phyloP scores from a whole-genome alignment of 768 basidiomycete species.

The Astraeus odoratus region DNA sequence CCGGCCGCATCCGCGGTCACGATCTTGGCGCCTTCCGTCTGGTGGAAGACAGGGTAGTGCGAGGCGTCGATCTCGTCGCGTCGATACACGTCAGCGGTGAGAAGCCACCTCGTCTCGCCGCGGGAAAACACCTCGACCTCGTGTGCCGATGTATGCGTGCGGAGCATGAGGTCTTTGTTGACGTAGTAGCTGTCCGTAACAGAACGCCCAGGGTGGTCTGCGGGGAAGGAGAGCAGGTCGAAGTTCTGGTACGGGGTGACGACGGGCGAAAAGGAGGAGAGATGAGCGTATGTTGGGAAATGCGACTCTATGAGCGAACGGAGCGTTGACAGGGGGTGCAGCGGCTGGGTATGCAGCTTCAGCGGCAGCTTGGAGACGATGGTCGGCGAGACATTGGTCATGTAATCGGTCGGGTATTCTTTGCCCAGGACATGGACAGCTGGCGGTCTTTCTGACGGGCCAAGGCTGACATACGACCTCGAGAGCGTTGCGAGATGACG shows the following conservation, averaged over 20 bases:
- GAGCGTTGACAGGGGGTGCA: slow-evolving; percentile 85
- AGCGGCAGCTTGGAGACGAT: slow-evolving; percentile 77
- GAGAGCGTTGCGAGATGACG: too few species aligned
- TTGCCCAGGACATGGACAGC: slow-evolving; percentile 51
- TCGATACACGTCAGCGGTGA: slow-evolving; percentile 95
- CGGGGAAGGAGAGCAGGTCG: slow-evolving; percentile 91
- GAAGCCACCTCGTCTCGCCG: slow-evolving; percentile 77
- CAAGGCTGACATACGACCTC: too few species aligned
- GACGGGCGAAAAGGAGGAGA: slow-evolving; percentile 77
- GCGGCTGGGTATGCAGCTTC: slow-evolving; percentile 65
- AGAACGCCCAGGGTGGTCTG: slow-evolving; percentile 88
- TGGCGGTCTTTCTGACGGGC: too few species aligned
- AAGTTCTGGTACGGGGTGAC: slow-evolving; percentile 92
- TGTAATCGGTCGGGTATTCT: slow-evolving; percentile 66
- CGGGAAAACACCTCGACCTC: slow-evolving; percentile 85
- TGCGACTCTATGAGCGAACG: slow-evolving; percentile 79
- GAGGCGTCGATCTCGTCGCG: slow-evolving; percentile 96
- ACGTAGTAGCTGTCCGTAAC: slow-evolving; percentile 94
- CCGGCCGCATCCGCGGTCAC: slow-evolving; percentile 54
- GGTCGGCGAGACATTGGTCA: slow-evolving; percentile 80
- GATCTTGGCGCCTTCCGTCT: slow-evolving; percentile 91
- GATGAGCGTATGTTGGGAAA: slow-evolving; percentile 64
- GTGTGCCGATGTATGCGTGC: slow-evolving; percentile 98
- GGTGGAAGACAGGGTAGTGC: slow-evolving; percentile 98
- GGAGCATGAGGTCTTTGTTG: slow-evolving; percentile 84